These are phyloP conservation scores for Naumovozyma baii DNA, from an alignment of 805 yeast genomes.

Conservation along the genomic window DNA sequence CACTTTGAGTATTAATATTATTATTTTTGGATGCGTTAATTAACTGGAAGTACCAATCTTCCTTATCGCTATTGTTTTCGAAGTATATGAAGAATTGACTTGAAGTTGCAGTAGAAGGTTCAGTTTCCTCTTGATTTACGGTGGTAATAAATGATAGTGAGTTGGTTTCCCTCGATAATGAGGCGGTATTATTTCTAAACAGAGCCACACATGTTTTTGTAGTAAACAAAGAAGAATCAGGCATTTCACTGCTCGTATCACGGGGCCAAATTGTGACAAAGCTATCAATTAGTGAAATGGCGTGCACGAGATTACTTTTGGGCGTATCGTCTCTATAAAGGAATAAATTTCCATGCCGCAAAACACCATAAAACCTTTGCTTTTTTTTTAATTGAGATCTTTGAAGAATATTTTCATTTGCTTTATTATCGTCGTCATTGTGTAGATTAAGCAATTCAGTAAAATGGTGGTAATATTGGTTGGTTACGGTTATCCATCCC, in stretches of 20 bases:
- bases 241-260: constrained; percentile 30
- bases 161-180: constrained; percentile 5
- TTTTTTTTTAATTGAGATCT: constrained; percentile 32
- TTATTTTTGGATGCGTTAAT: constrained; percentile 56
- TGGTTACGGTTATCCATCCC: constrained; percentile 83
- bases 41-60: constrained; percentile 85
- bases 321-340: constrained; percentile 58
- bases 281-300: constrained; percentile 61
- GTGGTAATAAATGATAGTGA: constrained; percentile 1
- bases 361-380: constrained; percentile 57
- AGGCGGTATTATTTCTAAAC: constrained; percentile 35
- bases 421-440: neutral
- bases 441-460: constrained; percentile 14
- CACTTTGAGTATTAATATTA: constrained; percentile 15
- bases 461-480: constrained; percentile 56
- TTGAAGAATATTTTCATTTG: constrained; percentile 5
- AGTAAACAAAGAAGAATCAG: constrained; percentile 72
- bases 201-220: constrained; percentile 73
- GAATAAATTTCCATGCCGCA: constrained; percentile 82
- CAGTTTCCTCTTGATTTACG: neutral
- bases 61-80: constrained; percentile 74
- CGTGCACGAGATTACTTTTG: constrained; percentile 51
- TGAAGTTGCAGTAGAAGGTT: constrained; percentile 4
- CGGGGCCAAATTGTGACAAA: constrained; percentile 84
- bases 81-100: constrained; percentile 53